phyloP scores from a whole-genome alignment of 164 flowering plant genomes.

The Umbellularia californica region DNA sequence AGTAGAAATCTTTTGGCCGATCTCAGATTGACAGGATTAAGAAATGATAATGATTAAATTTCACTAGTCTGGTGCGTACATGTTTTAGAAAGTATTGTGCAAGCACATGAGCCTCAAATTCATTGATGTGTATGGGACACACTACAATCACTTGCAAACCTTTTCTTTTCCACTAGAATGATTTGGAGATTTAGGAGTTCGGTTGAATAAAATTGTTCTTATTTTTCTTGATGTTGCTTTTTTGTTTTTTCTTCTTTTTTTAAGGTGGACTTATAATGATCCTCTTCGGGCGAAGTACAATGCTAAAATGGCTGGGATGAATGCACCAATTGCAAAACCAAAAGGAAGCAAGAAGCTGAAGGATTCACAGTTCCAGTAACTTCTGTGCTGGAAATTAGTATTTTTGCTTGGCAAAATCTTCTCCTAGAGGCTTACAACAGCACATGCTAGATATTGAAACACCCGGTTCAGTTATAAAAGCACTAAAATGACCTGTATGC shows the following conservation, averaged over 20 bases:
- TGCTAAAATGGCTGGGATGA: constrained; percentile 87
- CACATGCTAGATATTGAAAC: too few relatives aligned
- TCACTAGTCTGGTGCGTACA: not conserved
- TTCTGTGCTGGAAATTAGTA: not conserved
- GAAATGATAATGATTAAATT: too few relatives aligned
- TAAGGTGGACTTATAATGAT: constrained; percentile 87
- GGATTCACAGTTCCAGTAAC: constrained; percentile 45
- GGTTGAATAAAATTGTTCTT: too few relatives aligned
- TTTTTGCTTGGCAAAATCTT: not conserved
- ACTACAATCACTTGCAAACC: not conserved
- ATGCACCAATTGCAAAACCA: constrained; percentile 69
- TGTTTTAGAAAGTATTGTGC: too few relatives aligned
- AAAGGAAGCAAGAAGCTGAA: constrained; percentile 91
- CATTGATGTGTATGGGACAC: not conserved
- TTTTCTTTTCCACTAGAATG: too few relatives aligned
- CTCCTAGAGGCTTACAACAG: not conserved
- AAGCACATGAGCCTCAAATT: too few relatives aligned
- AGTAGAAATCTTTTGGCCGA: too few relatives aligned
- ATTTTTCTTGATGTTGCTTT: not conserved
- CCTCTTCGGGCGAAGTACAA: constrained; percentile 84
- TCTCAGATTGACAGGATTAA: too few relatives aligned
- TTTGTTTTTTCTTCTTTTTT: constrained; percentile 1
- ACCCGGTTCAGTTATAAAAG: too few relatives aligned
- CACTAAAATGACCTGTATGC: too few relatives aligned
- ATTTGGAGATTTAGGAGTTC: not conserved